A percentile compares a stretch with the other conserved stretches of the same genome.
Conservation (phyloP, 441 rosid species). For the Omphalea diandra region DNA sequence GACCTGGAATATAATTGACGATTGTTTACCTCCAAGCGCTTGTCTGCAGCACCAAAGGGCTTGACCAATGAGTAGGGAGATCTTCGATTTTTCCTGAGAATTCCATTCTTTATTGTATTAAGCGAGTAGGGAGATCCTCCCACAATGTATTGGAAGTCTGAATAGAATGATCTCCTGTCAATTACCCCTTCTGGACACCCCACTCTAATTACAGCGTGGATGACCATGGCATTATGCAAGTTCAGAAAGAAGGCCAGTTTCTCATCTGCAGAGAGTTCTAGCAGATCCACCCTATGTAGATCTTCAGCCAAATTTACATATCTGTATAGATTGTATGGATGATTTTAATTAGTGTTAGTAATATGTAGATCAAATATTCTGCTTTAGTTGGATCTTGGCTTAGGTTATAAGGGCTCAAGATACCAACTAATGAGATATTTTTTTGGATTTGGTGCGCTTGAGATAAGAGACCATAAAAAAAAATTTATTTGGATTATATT, state of each 20-base stretch:
- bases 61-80: slow-evolving; percentile 55
- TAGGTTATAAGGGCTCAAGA: too few species aligned
- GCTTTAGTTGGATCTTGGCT: too few species aligned
- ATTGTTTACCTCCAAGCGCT: slow-evolving; percentile 55
- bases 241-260: slow-evolving; percentile 78
- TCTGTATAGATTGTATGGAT: slow-evolving; percentile 32
- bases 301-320: slow-evolving; percentile 67
- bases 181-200: slow-evolving; percentile 64
- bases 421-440: too few species aligned
- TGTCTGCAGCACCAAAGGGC: slow-evolving; percentile 51
- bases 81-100: slow-evolving; percentile 60
- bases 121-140: slow-evolving; percentile 78
- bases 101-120: slow-evolving; percentile 56
- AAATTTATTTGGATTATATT: too few species aligned
- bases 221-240: slow-evolving; percentile 86
- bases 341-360: too few species aligned
- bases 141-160: slow-evolving; percentile 69
- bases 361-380: too few species aligned
- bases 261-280: slow-evolving; percentile 50
- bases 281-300: slow-evolving; percentile 69
- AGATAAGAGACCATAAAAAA: too few species aligned
- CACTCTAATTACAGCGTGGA: slow-evolving; percentile 74
- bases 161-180: slow-evolving; percentile 60
- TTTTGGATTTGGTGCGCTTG: too few species aligned
- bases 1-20: background rate